Conservation (phyloP, 257 asterid species). For the Solanum pimpinellifolium region DNA sequence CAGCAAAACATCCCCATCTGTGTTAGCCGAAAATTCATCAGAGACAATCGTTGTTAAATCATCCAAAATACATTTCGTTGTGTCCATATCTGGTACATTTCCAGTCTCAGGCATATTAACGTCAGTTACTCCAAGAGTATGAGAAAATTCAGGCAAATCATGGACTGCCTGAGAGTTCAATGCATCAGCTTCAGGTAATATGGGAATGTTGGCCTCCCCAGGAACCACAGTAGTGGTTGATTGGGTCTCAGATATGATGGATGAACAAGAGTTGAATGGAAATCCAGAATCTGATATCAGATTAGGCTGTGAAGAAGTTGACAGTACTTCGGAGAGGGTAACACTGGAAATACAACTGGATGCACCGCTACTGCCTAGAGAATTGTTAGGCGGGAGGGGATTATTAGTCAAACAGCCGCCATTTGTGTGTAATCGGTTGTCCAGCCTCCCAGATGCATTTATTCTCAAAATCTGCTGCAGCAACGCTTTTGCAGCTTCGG, state of each 20-base stretch:
- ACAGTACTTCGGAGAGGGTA: conserved; percentile 49
- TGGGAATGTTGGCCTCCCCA: conserved; percentile 6
- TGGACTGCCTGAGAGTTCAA: neutral
- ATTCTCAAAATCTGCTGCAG: conserved; percentile 46
- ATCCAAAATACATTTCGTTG: conserved; percentile 31
- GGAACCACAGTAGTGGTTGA: conserved; percentile 18
- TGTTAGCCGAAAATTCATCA: conserved; percentile 30
- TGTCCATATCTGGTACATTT: conserved; percentile 13
- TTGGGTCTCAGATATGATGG: conserved; percentile 23
- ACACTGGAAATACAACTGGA: conserved; percentile 37
- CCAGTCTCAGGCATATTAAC: conserved; percentile 18
- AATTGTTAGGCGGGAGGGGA: conserved; percentile 17
- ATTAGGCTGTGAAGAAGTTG: conserved; percentile 11
- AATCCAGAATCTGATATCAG: neutral
- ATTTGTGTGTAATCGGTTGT: conserved; percentile 23
- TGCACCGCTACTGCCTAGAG: conserved; percentile 29
- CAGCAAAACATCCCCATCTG: conserved; percentile 31
- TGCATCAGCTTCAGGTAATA: conserved; percentile 15
- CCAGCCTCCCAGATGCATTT: conserved; percentile 34
- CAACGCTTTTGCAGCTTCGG: conserved; percentile 70
- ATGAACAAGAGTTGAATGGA: conserved; percentile 1
- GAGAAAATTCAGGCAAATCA: conserved; percentile 22
- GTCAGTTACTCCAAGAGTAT: conserved; percentile 7
- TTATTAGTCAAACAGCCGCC: conserved; percentile 48
- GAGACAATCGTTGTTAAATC: conserved; percentile 18